Base-by-base conservation (phyloP, 208 protist species). In the Leishmania major region DNA sequence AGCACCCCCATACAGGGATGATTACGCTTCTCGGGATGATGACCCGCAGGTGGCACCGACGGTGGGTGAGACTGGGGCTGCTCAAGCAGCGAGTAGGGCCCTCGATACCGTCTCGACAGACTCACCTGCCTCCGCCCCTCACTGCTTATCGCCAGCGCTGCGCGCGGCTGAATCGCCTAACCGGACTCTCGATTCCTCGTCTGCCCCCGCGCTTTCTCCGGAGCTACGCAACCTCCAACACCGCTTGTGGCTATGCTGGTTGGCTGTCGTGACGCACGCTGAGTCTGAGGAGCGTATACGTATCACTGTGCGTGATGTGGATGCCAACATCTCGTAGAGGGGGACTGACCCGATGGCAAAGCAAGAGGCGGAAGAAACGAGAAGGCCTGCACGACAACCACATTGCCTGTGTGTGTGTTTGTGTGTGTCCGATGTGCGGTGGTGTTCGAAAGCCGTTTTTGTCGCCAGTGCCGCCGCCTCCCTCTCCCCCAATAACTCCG, bases 181-280 rank as follows among this genome's bases (percentile, higher is more conserved):
- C 35, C 2, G 43, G 55, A 35, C 17, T 47, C 19, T 19, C 75
- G 37, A 19, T 79, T 47, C 25, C 19, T 25, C 11, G 43, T 35
- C 75, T 43, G 28, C 70, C 5, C 28, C 37, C 59, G 35, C 69
- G 51, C 19, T 77, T 47, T 37, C 53, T 35, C 22, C 59, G 2
- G 69, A 71, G 69, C 25, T 81, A 57, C n/a, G 0, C 17, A 72
- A 74, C 10, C 49, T 85, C 31, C 82, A 53, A 1, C 62, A 53
- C 15, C 75, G 75, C n/a, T 60, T 77, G 67, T 60, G 72, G 75
- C 40, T 70, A 40, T 85, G 82, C 43, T 85, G 82, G 82, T 8
- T 55, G 2, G 71, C 74, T 6, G 69, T 76, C 4, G 49, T 75
- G 13, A 73, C 72, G 47, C 77, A 75, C 37, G 82, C 77, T 17